phyloP scores from a whole-genome alignment of 805 yeast species.

The Zygotorulaspora florentina region DNA sequence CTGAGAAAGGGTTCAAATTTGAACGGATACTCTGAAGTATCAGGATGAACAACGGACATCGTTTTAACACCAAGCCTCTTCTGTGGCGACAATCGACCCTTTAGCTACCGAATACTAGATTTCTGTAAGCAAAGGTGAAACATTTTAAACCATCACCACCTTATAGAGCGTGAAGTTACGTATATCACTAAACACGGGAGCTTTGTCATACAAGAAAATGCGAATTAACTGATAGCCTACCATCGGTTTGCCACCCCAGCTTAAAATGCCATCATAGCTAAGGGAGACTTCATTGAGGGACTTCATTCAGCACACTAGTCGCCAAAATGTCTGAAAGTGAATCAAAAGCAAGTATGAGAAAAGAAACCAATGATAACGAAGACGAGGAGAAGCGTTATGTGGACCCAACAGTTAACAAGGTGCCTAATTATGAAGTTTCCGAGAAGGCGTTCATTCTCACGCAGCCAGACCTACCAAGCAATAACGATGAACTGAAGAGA shows the following conservation, averaged over 20 bases:
- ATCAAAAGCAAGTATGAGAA: neutral
- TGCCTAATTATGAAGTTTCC: slow-evolving; percentile 82
- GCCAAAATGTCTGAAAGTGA: slow-evolving; percentile 3
- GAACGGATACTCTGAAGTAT: slow-evolving; percentile 41
- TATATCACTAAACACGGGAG: too few species aligned
- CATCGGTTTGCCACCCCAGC: neutral
- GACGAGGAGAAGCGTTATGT: slow-evolving; percentile 22
- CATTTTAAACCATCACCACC: too few species aligned
- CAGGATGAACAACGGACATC: slow-evolving; percentile 41
- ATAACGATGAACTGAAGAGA: slow-evolving; percentile 42
- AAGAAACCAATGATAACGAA: slow-evolving; percentile 1
- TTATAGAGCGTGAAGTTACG: too few species aligned
- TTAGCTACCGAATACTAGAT: too few species aligned
- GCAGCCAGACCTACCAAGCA: slow-evolving; percentile 35
- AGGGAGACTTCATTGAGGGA: neutral
- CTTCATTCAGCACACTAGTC: neutral
- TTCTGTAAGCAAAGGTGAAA: too few species aligned
- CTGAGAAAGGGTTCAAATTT: slow-evolving; percentile 81
- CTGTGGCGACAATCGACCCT: too few species aligned
- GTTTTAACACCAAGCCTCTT: neutral
- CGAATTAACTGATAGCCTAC: neutral
- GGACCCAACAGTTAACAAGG: slow-evolving; percentile 38
- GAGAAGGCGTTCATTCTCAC: slow-evolving; percentile 68
- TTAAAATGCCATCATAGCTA: neutral
- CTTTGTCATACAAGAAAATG: too few species aligned